Evolutionary conservation across 2,329 filamentous ascomycete species (phyloP).

Genomic region (Eutypella sp.): DNA sequence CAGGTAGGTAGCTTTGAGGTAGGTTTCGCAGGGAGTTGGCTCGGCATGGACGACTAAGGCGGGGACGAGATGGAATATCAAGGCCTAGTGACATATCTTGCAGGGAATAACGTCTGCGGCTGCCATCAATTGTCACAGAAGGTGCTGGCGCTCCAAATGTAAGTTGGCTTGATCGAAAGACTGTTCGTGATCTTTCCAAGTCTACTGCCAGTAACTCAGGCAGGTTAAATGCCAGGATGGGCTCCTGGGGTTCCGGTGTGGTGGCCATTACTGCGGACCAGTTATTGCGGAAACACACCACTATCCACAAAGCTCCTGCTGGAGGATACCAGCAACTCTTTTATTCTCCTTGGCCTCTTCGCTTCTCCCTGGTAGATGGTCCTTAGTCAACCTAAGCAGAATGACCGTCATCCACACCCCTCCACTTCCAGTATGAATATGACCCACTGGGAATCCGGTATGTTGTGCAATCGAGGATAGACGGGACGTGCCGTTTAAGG

Average conservation of each 20-base stretch:
- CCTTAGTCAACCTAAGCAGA: no score
- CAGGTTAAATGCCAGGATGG: slow-evolving; percentile 40
- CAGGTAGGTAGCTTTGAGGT: slow-evolving; percentile 20
- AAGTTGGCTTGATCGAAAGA: slow-evolving; percentile 48
- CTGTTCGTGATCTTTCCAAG: slow-evolving; percentile 41
- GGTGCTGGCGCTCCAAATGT: slow-evolving; percentile 44
- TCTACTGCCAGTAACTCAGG: slow-evolving; percentile 53
- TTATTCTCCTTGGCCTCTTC: no score
- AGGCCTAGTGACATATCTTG: slow-evolving; percentile 16
- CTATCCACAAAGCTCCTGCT: no score
- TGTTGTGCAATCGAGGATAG: no score
- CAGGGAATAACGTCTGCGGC: slow-evolving; percentile 19
- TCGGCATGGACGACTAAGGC: slow-evolving; percentile 8
- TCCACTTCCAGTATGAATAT: no score
- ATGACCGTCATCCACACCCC: no score
- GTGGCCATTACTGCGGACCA: no score
- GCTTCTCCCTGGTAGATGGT: no score
- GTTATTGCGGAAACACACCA: no score
- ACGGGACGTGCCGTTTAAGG: no score
- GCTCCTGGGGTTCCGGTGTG: slow-evolving; percentile 17
- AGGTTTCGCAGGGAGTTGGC: slow-evolving; percentile 20
- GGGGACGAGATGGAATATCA: slow-evolving; percentile 11
- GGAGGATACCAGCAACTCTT: no score
- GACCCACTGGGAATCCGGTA: no score
- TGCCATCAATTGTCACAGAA: slow-evolving; percentile 27